Conservation (phyloP, 1,284 basidiomycete species). For the Ceratobasidium sp. region DNA sequence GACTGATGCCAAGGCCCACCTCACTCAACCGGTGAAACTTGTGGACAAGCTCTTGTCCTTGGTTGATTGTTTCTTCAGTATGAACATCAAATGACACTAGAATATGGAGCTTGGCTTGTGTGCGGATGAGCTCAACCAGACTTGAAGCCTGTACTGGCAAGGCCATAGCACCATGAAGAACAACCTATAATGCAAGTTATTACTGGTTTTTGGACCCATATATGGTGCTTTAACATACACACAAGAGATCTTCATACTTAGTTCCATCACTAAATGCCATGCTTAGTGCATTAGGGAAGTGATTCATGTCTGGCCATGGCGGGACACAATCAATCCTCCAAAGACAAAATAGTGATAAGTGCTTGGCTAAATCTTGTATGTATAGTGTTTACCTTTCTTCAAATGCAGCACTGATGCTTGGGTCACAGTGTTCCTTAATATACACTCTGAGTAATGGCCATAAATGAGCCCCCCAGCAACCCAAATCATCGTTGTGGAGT, state of each 20-base stretch:
- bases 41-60: not conserved
- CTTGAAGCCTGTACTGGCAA: not conserved
- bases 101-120: not conserved
- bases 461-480: not conserved
- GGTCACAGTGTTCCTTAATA: not conserved
- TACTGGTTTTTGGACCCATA: too few species aligned
- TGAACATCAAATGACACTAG: not conserved
- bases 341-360: too few species aligned
- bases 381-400: not conserved
- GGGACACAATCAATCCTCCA: not conserved
- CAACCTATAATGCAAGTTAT: not conserved
- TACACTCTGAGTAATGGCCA: not conserved
- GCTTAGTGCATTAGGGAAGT: not conserved
- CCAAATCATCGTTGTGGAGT: not conserved
- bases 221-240: not conserved
- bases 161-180: not conserved
- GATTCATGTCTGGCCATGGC: not conserved
- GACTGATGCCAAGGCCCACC: not conserved
- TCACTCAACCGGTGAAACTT: not conserved
- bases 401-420: not conserved
- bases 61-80: not conserved
- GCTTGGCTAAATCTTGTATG: too few species aligned
- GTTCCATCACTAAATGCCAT: not conserved
- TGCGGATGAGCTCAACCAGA: not conserved
- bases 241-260: not conserved